Evolutionary conservation across 176 grass and related monocot genomes (phyloP), one percentile per base, ranked within the genome.

Genomic region (Aegilops bicornis): DNA sequence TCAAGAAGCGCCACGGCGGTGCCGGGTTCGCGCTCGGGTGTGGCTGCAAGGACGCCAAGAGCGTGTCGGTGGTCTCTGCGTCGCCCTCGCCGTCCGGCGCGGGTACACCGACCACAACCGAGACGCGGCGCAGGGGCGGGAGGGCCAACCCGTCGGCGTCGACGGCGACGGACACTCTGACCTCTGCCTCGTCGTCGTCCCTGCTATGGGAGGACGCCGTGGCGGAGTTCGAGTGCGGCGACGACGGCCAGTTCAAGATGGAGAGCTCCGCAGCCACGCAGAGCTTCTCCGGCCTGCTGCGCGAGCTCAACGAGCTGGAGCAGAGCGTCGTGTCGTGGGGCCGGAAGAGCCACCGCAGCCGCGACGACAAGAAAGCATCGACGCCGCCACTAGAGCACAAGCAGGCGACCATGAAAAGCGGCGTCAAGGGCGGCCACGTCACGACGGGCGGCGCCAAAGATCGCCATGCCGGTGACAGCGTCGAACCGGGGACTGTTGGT

Each of bases 301-400:
- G 79, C 63, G 91, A 93, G 86, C 91, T 96, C 73, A 90, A 77
- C 32, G 89, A 96, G 75, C 87, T 96, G 33, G 94, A 96, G 85
- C 82, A 85, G 61, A 96, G 69, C 68, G 87, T 96, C 10, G 76
- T 82, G 73, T 86, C 89, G 7, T 96, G 81, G 85, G 87, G 89
- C 13, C 60, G 58, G 81, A 80, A 91, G 58, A 80, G 43, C 9
- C 54, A 63, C 30, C 63, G 33, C 36, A 5, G 1, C 19, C 54
- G 54, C 39, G 39, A 33, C 63, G 62, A 79, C 23, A 54, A 69
- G 24, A 86, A 88, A 15, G 47, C 47, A 14, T 35, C 48, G 30
- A 14, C 77, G 0, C 79, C 37, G 61, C 37, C n/a, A 39, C 45
- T 23, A 10, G 79, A 85, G 75, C 54, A 47, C 25, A 45, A 50